These are phyloP conservation scores for Andrographis paniculata DNA, from an alignment of 305 asterid genomes.

Conservation along the genomic window DNA sequence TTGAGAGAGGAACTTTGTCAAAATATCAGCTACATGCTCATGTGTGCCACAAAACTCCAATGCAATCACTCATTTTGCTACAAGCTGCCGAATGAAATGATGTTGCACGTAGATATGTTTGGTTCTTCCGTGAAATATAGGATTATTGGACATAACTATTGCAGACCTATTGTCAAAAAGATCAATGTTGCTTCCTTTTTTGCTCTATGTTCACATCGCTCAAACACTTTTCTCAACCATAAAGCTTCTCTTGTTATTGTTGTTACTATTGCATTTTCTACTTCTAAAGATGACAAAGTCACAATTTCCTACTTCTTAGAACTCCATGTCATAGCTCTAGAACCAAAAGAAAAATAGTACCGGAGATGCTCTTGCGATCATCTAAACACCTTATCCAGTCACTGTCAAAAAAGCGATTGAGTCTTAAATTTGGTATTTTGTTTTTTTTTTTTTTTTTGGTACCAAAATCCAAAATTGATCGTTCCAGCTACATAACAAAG, in stretches of 20 bases:
- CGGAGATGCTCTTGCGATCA: constrained; percentile 7
- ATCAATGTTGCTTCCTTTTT: not conserved
- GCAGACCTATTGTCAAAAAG: not conserved
- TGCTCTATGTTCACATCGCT: not conserved
- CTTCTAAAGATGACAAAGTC: not conserved
- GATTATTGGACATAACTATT: not conserved
- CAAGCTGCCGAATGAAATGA: constrained; percentile 1
- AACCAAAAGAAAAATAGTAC: not conserved
- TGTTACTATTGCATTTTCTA: constrained; percentile 1
- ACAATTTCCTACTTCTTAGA: constrained; percentile 11
- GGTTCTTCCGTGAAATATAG: not conserved
- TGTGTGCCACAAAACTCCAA: not conserved
- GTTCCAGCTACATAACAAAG: constrained; percentile 3
- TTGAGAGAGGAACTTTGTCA: too few species aligned
- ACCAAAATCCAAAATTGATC: not conserved
- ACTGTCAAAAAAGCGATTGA: not conserved
- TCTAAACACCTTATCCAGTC: constrained; percentile 1
- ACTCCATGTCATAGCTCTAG: constrained; percentile 3
- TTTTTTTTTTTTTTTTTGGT: too few species aligned
- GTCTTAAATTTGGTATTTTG: not conserved
- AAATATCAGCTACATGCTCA: not conserved
- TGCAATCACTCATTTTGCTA: not conserved
- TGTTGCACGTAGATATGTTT: not conserved
- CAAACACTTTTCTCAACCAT: constrained; percentile 10
- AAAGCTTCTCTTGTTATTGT: not conserved